Evolutionary conservation across 2,329 filamentous ascomycete species (phyloP), one percentile per base, ranked within the genome.

Genomic region (Aspergillus latus): DNA sequence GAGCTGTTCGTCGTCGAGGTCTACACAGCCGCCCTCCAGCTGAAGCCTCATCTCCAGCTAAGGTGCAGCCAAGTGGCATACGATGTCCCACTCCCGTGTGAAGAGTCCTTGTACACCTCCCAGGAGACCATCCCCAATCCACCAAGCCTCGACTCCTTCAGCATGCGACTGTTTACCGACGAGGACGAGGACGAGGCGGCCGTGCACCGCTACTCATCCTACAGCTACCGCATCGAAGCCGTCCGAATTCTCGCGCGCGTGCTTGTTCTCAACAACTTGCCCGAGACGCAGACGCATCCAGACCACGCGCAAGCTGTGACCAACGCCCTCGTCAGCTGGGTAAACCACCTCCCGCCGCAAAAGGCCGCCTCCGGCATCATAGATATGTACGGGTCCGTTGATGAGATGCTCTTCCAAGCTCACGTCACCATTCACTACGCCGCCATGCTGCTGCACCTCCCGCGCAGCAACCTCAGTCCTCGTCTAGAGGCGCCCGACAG

Each of bases 171-270:
- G 13, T 91, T 93, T 36, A 60, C 65, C 62, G 81, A 82, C 1
- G 84, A 85, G 5, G 84, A 88, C 34, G 34, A 37, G 10, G 10
- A 13, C 11, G 34, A 37, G 11, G 11, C 11, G 10, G 10, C 34
- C 11, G n/a, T 13, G 9, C 43, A 46, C 8, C 37, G 39, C 26
- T 95, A 91, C 71, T 93, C 90, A 0, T 95, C 91, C 0, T 93
- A 89, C 68, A 83, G 89, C 4, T 96, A 94, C 71, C 86, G 90
- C 6, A 88, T 96, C 49, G 87, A 92, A 40, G 89, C 90, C 0
- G 84, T 87, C 8, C 83, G 88, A 1, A 92, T 92, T 60, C 76
- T 96, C 0, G 89, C 88, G 9, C 84, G 86, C 59, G 87, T 94
- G 53, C 84, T 95, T 51, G 64, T 72, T 21, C 36, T 77, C 5